Evolutionary conservation across 179 eudicot genomes (phyloP).

Genomic region (Beta lomatogona): DNA sequence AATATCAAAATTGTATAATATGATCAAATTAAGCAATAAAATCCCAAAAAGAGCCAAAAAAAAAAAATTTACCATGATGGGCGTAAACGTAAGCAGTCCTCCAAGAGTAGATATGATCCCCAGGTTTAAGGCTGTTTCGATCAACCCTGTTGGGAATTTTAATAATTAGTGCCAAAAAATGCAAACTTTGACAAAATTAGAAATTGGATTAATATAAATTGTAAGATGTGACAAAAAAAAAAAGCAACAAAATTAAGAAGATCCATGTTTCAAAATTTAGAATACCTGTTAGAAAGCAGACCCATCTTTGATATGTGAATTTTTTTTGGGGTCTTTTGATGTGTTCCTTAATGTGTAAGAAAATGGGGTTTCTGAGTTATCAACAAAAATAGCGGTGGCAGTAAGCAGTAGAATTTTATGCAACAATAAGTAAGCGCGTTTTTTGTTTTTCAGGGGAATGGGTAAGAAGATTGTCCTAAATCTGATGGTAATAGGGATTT

Average conservation of each 20-base stretch:
- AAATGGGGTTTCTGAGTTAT: too few relatives aligned
- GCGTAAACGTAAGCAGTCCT: slow-evolving; percentile 76
- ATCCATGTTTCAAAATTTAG: not conserved
- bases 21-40: not conserved
- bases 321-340: too few relatives aligned
- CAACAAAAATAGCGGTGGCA: too few relatives aligned
- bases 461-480: too few relatives aligned
- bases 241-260: not conserved
- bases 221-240: not conserved
- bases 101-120: slow-evolving; percentile 91
- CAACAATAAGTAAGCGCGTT: too few relatives aligned
- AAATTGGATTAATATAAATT: not conserved
- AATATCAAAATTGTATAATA: not conserved
- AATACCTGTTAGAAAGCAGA: slow-evolving; percentile 17
- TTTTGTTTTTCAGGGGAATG: too few relatives aligned
- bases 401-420: too few relatives aligned
- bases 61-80: slow-evolving; percentile 69
- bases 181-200: not conserved
- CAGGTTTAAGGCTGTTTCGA: slow-evolving; percentile 61
- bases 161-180: not conserved
- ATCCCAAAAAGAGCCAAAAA: not conserved
- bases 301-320: not conserved
- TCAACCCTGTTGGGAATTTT: slow-evolving; percentile 40
- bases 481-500: too few relatives aligned
- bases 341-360: too few relatives aligned